A percentile compares a stretch with the other conserved stretches of the same genome.
Conservation (phyloP, 2,329 filamentous ascomycete genomes). For the Aspergillus sp. region DNA sequence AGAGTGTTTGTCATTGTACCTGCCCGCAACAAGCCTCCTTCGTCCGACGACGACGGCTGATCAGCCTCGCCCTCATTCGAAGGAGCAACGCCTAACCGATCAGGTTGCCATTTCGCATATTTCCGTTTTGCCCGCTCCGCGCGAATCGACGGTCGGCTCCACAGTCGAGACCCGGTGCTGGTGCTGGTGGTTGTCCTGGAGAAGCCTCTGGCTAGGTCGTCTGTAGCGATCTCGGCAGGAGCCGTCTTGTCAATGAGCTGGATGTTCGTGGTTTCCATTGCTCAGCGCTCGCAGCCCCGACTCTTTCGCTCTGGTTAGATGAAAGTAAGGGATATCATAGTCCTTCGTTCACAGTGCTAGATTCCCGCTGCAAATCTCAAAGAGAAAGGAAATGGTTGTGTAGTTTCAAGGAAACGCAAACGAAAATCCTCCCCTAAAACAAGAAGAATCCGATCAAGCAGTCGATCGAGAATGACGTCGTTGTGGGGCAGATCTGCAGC, state of each 20-base stretch:
- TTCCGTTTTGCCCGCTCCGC: slow-evolving; percentile 42
- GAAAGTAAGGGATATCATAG: not conserved
- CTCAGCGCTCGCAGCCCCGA: slow-evolving; percentile 2
- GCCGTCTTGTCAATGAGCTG: slow-evolving; percentile 43
- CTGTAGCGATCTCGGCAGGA: slow-evolving; percentile 23
- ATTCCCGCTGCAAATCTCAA: not conserved
- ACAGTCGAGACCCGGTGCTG: slow-evolving; percentile 17
- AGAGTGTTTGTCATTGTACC: slow-evolving; percentile 13
- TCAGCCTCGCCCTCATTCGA: slow-evolving; percentile 16
- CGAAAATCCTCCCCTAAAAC: not conserved
- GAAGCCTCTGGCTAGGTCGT: slow-evolving; percentile 17
- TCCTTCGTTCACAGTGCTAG: not conserved
- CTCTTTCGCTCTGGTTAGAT: not conserved
- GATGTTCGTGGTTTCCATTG: slow-evolving; percentile 25
- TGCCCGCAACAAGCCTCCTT: slow-evolving; percentile 18
- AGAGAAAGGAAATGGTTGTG: no score
- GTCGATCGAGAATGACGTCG: slow-evolving; percentile 23
- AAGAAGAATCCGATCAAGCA: slow-evolving; percentile 2
- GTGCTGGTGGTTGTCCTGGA: slow-evolving; percentile 10
- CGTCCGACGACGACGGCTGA: slow-evolving; percentile 20
- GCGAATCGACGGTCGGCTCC: slow-evolving; percentile 34
- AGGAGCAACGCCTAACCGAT: slow-evolving; percentile 52
- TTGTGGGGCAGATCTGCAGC: slow-evolving; percentile 15
- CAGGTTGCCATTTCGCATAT: slow-evolving; percentile 53
- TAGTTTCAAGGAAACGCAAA: not conserved